Evolutionary conservation across 2,329 filamentous ascomycete species (phyloP).

Genomic region (Colletotrichum plurivorum): DNA sequence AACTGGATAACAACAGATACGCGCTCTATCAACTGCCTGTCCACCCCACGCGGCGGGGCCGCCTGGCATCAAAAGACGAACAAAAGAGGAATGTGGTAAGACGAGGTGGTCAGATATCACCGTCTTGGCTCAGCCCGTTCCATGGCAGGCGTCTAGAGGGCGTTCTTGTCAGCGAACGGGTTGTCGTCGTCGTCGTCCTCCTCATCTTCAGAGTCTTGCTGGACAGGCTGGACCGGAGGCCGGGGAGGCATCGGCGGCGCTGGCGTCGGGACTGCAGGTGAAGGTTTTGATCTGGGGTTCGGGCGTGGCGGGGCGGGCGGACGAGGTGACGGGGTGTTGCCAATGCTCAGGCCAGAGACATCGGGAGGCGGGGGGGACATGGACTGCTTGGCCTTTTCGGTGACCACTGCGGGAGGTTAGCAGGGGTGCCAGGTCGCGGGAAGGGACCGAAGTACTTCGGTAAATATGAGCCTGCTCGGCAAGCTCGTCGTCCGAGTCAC

Average conservation of each 20-base stretch:
- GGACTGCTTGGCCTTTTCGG: conserved; percentile 65
- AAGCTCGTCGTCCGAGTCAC: conserved; percentile 77
- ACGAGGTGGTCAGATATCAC: conserved; percentile 33
- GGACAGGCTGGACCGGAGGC: conserved; percentile 45
- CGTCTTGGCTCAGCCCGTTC: conserved; percentile 39
- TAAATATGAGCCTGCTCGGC: conserved; percentile 78
- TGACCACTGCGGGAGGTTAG: conserved; percentile 61
- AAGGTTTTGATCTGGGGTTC: conserved; percentile 62
- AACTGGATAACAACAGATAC: conserved; percentile 9
- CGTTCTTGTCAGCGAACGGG: conserved; percentile 89
- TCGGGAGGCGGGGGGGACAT: conserved; percentile 58
- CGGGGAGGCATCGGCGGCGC: conserved; percentile 56
- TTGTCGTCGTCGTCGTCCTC: conserved; percentile 83
- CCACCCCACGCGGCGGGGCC: conserved; percentile 14
- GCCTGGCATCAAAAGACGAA: conserved; percentile 10
- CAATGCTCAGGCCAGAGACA: conserved; percentile 61
- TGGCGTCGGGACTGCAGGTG: conserved; percentile 57
- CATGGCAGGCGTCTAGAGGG: conserved; percentile 56
- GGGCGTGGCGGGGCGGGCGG: conserved; percentile 63
- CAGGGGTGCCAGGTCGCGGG: conserved; percentile 1
- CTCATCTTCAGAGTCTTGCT: conserved; percentile 57
- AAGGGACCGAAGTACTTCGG: conserved; percentile 60
- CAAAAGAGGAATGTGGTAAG: background rate
- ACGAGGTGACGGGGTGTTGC: conserved; percentile 53
- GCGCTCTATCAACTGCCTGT: conserved; percentile 17